These are phyloP conservation scores for Porphyrellus sp. DNA, from an alignment of 1,284 basidiomycete genomes.

Conservation along the genomic window DNA sequence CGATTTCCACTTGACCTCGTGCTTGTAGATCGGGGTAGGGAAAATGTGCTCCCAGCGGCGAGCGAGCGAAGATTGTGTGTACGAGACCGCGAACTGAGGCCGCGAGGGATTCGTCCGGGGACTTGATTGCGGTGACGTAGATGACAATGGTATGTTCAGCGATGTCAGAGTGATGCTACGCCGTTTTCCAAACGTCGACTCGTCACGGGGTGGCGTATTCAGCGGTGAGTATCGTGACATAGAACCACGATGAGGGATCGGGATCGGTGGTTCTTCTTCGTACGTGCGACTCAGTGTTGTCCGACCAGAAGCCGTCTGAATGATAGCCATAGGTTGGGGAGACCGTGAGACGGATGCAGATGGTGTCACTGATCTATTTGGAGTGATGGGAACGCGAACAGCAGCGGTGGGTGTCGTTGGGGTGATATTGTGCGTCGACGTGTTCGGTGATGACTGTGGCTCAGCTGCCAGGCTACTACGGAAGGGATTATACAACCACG, in stretches of 20 bases:
- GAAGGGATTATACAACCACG: conserved; percentile 76
- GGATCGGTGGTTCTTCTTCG: conserved; percentile 51
- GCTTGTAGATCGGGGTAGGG: conserved; percentile 72
- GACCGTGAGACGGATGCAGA: conserved; percentile 35
- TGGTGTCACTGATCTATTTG: conserved; percentile 29
- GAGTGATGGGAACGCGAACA: conserved; percentile 30
- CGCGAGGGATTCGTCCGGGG: conserved; percentile 63
- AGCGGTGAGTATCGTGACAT: conserved; percentile 57
- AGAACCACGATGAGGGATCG: conserved; percentile 43
- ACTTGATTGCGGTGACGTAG: conserved; percentile 48
- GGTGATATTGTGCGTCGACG: conserved; percentile 39
- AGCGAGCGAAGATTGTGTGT: conserved; percentile 68
- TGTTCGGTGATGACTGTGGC: conserved; percentile 48
- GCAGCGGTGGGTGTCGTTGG: conserved; percentile 32
- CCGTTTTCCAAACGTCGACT: conserved; percentile 51
- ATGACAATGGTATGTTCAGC: conserved; percentile 43
- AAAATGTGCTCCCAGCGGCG: conserved; percentile 88
- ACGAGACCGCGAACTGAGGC: conserved; percentile 52
- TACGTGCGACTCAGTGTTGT: conserved; percentile 46
- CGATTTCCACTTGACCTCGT: conserved; percentile 91
- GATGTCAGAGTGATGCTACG: conserved; percentile 46
- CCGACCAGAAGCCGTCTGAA: conserved; percentile 41
- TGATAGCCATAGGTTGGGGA: conserved; percentile 57
- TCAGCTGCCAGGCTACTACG: conserved; percentile 53
- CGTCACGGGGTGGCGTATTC: conserved; percentile 65